Base-by-base conservation (phyloP, 1,284 basidiomycete species). In the Cryptococcus floricola region DNA sequence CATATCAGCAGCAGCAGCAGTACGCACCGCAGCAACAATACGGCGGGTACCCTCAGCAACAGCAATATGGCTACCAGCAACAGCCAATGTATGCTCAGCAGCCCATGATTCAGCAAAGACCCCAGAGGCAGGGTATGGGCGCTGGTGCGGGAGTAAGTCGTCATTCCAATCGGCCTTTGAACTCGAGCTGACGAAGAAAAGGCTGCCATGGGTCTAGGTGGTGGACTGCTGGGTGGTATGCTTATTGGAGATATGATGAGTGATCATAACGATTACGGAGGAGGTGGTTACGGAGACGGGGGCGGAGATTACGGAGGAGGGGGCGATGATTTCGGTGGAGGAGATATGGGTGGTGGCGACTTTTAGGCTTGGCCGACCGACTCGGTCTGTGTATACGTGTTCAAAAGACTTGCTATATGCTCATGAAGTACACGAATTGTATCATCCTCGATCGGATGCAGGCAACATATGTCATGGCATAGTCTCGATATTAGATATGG, bases 181-280 rank as follows among this genome's bases (percentile, higher is more conserved):
- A 5, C n/a, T 28, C 38, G 1, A 52, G 41, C 37, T 37, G 28
- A 31, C 3, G 16, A 23, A 12, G 27, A 12, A 23, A 37, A 64
- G 66, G 65, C 70, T n/a, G 63, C 63, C 37, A 59, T 75, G 16
- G 73, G 74, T 62, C 18, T 66, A 8, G 75, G 74, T 50, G 75
- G 74, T 63, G 74, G 73, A 59, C 59, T 76, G 9, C 57, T 75
- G 31, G 74, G 75, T 42, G 75, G 75, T 46, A 75, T 77, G 74
- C 64, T 76, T 66, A 54, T 77, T 48, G 75, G 70, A 18, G 63
- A 72, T 44, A 70, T 71, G 67, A 71, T 74, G 23, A 31, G 52
- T 1, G 63, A 63, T 38, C 46, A 70, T 37, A 66, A 70, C 38
- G 63, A 61, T 5, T 71, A 74, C 53, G 55, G 61, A 45, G 70